Conservation (phyloP, 225 moss, liverwort and hornwort genomes). For the Asterella californica region DNA sequence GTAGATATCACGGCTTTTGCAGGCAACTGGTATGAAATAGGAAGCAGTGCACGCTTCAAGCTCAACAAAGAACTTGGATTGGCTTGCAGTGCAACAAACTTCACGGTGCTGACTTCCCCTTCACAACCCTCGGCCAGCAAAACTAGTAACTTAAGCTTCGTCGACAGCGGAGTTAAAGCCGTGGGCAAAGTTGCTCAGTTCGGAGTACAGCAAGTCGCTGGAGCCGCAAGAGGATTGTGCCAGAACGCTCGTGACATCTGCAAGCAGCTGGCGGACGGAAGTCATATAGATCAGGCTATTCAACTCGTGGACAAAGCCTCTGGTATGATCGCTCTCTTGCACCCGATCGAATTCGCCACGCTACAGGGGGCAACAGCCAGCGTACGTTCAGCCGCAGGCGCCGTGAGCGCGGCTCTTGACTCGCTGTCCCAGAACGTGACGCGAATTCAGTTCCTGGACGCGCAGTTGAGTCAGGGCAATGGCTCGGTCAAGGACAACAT, state of each 20-base stretch:
- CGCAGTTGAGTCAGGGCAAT: constrained; percentile 52
- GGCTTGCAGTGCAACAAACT: constrained; percentile 46
- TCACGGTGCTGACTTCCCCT: constrained; percentile 37
- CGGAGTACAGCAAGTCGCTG: constrained; percentile 49
- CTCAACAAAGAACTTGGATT: constrained; percentile 51
- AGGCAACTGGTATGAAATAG: constrained; percentile 70
- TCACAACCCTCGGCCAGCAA: constrained; percentile 14
- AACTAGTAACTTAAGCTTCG: constrained; percentile 28
- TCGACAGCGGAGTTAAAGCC: constrained; percentile 44
- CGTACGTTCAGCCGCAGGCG: constrained; percentile 31
- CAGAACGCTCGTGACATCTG: constrained; percentile 47
- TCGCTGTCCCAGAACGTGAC: constrained; percentile 53
- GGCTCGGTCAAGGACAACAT: constrained; percentile 36
- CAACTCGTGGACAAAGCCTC: constrained; percentile 36
- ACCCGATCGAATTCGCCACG: constrained; percentile 30
- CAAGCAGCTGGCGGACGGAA: constrained; percentile 28
- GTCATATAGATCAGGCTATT: constrained; percentile 50
- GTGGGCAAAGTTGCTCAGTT: constrained; percentile 43
- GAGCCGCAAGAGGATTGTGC: constrained; percentile 44
- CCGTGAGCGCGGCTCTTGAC: constrained; percentile 49
- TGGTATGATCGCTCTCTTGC: constrained; percentile 15
- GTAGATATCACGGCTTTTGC: constrained; percentile 48
- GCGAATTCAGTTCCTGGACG: constrained; percentile 40
- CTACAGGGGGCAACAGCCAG: constrained; percentile 34
- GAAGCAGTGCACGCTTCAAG: constrained; percentile 71